Base-by-base conservation (phyloP, 2,329 filamentous ascomycete species). In the Colletotrichum cuscutae region DNA sequence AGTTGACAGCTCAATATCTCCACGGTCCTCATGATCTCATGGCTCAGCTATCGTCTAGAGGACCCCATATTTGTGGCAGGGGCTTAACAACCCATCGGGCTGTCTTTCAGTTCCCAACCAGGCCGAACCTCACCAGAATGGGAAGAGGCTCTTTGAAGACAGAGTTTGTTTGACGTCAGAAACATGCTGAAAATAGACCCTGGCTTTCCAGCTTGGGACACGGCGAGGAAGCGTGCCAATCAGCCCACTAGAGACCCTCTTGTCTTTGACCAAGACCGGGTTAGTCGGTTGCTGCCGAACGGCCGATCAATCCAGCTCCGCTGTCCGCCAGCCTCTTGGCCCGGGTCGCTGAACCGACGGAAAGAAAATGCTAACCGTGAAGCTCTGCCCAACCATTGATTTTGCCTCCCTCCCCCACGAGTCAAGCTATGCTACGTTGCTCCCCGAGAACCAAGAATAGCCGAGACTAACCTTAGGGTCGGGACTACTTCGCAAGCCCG, bases 11-110 rank as follows among this genome's bases (percentile, higher is more conserved):
- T 58, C 69, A 57, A 28, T 68, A 46, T 52, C 26, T 53, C 64
- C 64, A 72, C 65, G 52, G 42, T 11, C n/a, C 56, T 26, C 49
- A 68, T 68, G 57, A 68, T 72, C 69, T 64, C 65, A 68, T 72
- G 59, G 37, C 32, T 46, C n/a, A 54, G 46, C 42, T 68, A 63
- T 53, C 58, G 37, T 15, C 65, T 54, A 5, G 53, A 32, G 53
- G 42, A 52, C 24, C 65, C 69, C 65, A 59, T 54, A 68, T 53
- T 58, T 64, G 65, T 64, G 69, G 65, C 59, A 19, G 69, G 67
- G 52, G 58, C 15, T 24, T 42, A 24, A 63, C 52, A 26, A 30
- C 32, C 42, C 52, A n/a, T n/a, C 53, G 53, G 59, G 52, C 22
- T 63, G 37, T 35, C 46, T n/a, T 32, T n/a, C 42, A 28, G 22